These are phyloP conservation scores for Marsdenia floribunda DNA, from an alignment of 257 asterid genomes.

Conservation along the genomic window DNA sequence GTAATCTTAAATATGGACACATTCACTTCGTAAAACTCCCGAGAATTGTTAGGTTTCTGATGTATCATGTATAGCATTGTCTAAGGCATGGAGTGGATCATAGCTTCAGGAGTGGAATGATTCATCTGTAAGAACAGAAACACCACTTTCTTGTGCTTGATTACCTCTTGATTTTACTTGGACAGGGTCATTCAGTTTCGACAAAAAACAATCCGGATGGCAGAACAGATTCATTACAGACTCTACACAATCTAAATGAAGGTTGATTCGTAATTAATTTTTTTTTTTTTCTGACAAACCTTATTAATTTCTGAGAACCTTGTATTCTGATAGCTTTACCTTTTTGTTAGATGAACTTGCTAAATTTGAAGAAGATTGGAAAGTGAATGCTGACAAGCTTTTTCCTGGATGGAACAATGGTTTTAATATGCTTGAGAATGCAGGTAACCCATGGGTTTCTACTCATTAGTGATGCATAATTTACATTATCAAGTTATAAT, in stretches of 20 bases:
- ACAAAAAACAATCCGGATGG: constrained; percentile 51
- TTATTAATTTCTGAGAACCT: not conserved
- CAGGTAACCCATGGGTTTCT: constrained; percentile 30
- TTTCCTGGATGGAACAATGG: constrained; percentile 65
- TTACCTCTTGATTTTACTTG: constrained; percentile 9
- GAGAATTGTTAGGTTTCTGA: not conserved
- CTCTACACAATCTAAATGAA: constrained; percentile 83
- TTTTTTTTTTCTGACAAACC: not conserved
- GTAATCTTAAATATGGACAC: not conserved
- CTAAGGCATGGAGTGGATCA: not conserved
- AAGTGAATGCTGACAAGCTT: constrained; percentile 47
- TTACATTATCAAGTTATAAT: not conserved
- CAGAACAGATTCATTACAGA: constrained; percentile 54
- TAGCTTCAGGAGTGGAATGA: not conserved
- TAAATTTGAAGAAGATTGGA: constrained; percentile 75
- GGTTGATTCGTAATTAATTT: constrained; percentile 38
- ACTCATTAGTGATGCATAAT: not conserved
- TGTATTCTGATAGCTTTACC: not conserved
- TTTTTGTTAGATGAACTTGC: constrained; percentile 53
- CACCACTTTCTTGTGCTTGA: not conserved
- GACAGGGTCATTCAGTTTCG: constrained; percentile 76
- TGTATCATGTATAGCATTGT: not conserved
- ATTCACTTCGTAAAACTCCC: not conserved
- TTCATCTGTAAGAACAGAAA: not conserved
- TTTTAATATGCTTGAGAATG: constrained; percentile 52